These are phyloP conservation scores for Alternaria consortialis DNA, from an alignment of 2,329 filamentous ascomycete species.

Conservation along the genomic window DNA sequence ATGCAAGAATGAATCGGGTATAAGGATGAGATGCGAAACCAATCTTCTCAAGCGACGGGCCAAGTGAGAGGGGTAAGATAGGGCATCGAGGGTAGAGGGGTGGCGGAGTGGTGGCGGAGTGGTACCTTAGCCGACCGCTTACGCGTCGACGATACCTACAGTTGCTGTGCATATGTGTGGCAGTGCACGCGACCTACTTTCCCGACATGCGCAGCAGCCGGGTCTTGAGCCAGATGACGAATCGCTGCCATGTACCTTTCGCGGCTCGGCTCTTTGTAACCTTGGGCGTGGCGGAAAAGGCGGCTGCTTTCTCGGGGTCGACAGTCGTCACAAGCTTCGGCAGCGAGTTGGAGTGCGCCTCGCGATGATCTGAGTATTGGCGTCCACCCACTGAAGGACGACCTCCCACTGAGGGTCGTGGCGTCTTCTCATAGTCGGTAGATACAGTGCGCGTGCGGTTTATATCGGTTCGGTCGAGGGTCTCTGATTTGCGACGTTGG, in stretches of 20 bases:
- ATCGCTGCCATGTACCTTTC: slow-evolving; percentile 61
- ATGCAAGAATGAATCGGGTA: slow-evolving; percentile 16
- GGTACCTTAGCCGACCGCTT: not conserved
- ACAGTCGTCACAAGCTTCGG: slow-evolving; percentile 44
- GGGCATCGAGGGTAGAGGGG: not conserved
- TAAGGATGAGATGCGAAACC: slow-evolving; percentile 3
- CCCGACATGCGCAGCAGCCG: slow-evolving; percentile 60
- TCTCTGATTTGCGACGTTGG: slow-evolving; percentile 54
- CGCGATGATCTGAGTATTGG: slow-evolving; percentile 51
- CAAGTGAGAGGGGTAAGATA: not conserved
- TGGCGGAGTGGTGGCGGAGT: not conserved
- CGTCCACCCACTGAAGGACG: slow-evolving; percentile 46
- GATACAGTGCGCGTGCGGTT: slow-evolving; percentile 43
- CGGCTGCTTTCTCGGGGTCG: slow-evolving; percentile 41
- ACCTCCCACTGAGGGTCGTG: slow-evolving; percentile 44
- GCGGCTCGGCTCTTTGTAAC: slow-evolving; percentile 48
- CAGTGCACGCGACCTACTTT: slow-evolving; percentile 13
- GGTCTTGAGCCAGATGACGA: slow-evolving; percentile 66
- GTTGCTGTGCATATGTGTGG: slow-evolving; percentile 4
- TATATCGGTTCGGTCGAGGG: slow-evolving; percentile 39
- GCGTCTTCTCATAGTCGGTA: slow-evolving; percentile 44
- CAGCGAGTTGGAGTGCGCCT: slow-evolving; percentile 47
- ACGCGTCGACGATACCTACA: not conserved
- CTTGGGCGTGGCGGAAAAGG: slow-evolving; percentile 32
- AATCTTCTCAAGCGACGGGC: not conserved